Evolutionary conservation across 2,329 filamentous ascomycete genomes (phyloP).

Genomic region (Polytolypa hystricis): DNA sequence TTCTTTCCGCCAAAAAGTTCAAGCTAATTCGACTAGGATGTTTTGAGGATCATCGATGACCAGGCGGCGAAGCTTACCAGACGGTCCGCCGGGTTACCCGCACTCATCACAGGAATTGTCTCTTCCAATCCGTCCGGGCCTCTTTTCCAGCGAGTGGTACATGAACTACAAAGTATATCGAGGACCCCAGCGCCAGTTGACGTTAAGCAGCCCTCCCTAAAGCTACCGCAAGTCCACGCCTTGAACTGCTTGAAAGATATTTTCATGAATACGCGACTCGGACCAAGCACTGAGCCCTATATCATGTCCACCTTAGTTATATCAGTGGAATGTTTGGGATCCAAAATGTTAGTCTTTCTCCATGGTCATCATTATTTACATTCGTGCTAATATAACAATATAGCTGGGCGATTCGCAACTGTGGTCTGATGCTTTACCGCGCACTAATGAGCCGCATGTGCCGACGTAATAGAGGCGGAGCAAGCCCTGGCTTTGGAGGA

Average conservation of each 20-base stretch:
- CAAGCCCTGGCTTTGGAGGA: constrained; percentile 39
- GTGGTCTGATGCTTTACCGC: constrained; percentile 76
- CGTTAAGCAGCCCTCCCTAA: constrained; percentile 32
- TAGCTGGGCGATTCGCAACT: constrained; percentile 91
- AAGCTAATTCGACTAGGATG: constrained; percentile 24
- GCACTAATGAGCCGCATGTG: constrained; percentile 63
- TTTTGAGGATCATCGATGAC: constrained; percentile 58
- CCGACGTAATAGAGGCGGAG: constrained; percentile 25
- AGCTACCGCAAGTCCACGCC: constrained; percentile 84
- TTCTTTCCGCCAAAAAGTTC: constrained; percentile 6
- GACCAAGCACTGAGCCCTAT: constrained; percentile 60
- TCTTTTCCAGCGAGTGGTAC: constrained; percentile 31
- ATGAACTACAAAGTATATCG: constrained; percentile 30
- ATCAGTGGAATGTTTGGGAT: constrained; percentile 69
- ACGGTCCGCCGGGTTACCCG: constrained; percentile 82
- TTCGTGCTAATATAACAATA: neutral
- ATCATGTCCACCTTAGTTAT: constrained; percentile 64
- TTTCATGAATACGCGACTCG: constrained; percentile 70
- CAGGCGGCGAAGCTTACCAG: constrained; percentile 73
- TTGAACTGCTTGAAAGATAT: constrained; percentile 89
- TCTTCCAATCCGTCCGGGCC: constrained; percentile 45
- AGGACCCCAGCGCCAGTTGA: constrained; percentile 21
- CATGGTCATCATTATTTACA: neutral
- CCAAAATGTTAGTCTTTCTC: constrained; percentile 52
- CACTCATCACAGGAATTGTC: constrained; percentile 72